These are phyloP conservation scores for Sedum album DNA, from an alignment of 164 flowering plant species.

Conservation along the genomic window DNA sequence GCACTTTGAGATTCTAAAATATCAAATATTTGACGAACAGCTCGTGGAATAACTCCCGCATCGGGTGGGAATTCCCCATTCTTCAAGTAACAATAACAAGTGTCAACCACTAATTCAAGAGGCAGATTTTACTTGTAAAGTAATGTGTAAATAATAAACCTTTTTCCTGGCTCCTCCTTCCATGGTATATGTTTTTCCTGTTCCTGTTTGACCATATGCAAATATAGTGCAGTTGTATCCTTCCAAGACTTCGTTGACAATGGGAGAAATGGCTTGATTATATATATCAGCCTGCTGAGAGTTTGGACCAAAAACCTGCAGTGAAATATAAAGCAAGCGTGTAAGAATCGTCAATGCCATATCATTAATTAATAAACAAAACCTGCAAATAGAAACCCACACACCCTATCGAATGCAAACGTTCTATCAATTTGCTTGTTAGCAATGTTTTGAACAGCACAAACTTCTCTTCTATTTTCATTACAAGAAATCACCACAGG, in stretches of 20 bases:
- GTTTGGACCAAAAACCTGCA: slow-evolving; percentile 7
- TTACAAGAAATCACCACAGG: slow-evolving; percentile 4
- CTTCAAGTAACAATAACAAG: background rate
- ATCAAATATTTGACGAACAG: slow-evolving; percentile 6
- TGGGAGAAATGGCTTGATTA: slow-evolving; percentile 8
- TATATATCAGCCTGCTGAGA: slow-evolving; percentile 8
- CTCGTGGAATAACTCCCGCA: slow-evolving; percentile 6
- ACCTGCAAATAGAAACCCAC: background rate
- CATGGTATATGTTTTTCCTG: slow-evolving; percentile 7
- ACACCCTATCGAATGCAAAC: slow-evolving; percentile 5
- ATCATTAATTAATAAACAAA: background rate
- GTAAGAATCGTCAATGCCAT: background rate
- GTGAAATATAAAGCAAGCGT: background rate
- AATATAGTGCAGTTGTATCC: slow-evolving; percentile 8
- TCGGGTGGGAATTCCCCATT: background rate
- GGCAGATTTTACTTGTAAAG: background rate
- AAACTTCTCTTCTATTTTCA: slow-evolving; percentile 1
- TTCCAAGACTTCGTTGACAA: background rate
- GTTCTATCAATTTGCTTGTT: slow-evolving; percentile 5
- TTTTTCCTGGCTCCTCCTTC: slow-evolving; percentile 6
- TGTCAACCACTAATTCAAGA: background rate
- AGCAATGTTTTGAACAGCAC: slow-evolving; percentile 1
- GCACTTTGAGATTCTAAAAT: slow-evolving; percentile 1
- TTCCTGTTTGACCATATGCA: slow-evolving; percentile 4
- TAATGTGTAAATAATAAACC: background rate